Percentiles rank a stretch among this genome's conserved stretches.
phyloP scores from a whole-genome alignment of 2,329 filamentous ascomycete genomes.

The Penicillium sp. region DNA sequence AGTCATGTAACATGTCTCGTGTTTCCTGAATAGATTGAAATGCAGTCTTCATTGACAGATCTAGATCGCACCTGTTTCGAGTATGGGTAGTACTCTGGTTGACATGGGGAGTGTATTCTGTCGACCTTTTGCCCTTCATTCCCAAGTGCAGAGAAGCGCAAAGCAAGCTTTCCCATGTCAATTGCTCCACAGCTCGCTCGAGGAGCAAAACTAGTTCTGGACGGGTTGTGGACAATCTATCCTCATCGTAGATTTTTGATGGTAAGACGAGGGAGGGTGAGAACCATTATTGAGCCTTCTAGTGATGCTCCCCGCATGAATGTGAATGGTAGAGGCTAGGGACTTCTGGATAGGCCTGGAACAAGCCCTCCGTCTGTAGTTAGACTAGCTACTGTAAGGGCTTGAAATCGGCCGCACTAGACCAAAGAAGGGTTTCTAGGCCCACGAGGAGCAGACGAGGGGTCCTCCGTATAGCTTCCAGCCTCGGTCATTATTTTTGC shows the following conservation, averaged over 20 bases:
- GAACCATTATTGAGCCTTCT: constrained; percentile 14
- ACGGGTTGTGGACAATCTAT: background rate
- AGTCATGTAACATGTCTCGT: constrained; percentile 1
- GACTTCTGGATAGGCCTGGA: background rate
- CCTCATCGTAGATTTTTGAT: background rate
- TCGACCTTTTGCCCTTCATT: constrained; percentile 1
- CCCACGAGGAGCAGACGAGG: background rate
- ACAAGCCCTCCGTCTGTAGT: background rate
- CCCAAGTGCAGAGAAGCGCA: constrained; percentile 6
- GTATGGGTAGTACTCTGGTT: background rate
- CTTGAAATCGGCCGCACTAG: constrained; percentile 12
- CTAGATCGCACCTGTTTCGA: background rate
- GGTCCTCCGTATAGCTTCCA: background rate
- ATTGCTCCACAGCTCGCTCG: background rate
- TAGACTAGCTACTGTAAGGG: constrained; percentile 4
- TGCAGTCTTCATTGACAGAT: constrained; percentile 28
- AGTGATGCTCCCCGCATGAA: constrained; percentile 11
- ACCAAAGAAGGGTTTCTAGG: background rate
- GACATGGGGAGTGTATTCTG: background rate
- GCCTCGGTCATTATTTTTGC: background rate
- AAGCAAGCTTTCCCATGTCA: background rate
- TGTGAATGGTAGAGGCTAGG: background rate
- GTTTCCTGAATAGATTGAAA: constrained; percentile 27
- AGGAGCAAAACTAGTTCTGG: too few species aligned
- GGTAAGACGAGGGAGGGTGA: background rate